phyloP scores from a whole-genome alignment of 495 filamentous ascomycete species.

The Staphylotrichum longicolle region DNA sequence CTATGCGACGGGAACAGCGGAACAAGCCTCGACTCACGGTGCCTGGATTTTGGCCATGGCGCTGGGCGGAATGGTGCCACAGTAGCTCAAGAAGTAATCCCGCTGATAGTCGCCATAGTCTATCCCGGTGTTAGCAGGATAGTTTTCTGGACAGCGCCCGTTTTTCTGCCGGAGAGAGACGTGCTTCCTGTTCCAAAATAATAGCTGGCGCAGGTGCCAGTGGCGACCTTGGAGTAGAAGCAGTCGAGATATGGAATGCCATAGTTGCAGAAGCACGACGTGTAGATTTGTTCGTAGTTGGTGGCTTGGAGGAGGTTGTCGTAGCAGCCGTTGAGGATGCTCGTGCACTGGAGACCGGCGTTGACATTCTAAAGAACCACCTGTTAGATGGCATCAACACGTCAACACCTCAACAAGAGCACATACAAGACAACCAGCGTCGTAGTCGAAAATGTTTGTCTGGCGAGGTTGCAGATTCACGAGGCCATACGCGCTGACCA shows the following conservation, averaged over 20 bases:
- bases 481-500: slow-evolving; percentile 16
- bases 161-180: too few relatives aligned
- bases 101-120: slow-evolving; percentile 21
- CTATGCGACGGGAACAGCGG: background rate
- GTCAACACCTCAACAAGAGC: too few relatives aligned
- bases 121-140: background rate
- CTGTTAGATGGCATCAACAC: background rate
- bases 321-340: slow-evolving; percentile 23
- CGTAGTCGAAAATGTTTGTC: slow-evolving; percentile 9
- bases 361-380: background rate
- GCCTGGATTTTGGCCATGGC: slow-evolving; percentile 20
- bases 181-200: background rate
- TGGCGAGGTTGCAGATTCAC: slow-evolving; percentile 20
- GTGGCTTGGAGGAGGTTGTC: background rate
- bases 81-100: slow-evolving; percentile 11
- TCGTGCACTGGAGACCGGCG: slow-evolving; percentile 7
- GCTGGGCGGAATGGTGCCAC: slow-evolving; percentile 20
- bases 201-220: slow-evolving; percentile 20
- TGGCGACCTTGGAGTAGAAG: slow-evolving; percentile 17
- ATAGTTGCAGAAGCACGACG: slow-evolving; percentile 25
- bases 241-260: slow-evolving; percentile 27
- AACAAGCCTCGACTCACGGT: slow-evolving; percentile 13
- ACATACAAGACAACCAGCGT: slow-evolving; percentile 7
- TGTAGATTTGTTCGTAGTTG: slow-evolving; percentile 4
- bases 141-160: background rate